phyloP scores from a whole-genome alignment of 768 basidiomycete species.

The Boletus subcaerulescens region DNA sequence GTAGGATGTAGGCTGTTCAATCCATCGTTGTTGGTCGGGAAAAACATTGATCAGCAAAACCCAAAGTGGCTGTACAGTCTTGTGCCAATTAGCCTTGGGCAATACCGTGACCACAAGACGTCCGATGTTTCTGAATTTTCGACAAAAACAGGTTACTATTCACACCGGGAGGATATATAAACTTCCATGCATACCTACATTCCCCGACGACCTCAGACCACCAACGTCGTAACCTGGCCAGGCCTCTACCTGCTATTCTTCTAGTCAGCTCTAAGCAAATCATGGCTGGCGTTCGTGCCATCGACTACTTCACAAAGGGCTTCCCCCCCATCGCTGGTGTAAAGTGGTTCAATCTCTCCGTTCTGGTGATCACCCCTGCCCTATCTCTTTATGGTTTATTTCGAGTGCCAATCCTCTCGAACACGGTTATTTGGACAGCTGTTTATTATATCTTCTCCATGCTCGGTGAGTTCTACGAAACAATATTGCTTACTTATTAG shows the following conservation, averaged over 20 bases:
- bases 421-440: slow-evolving; percentile 60
- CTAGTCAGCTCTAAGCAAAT: neutral
- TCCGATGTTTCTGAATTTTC: too few relatives aligned
- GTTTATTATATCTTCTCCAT: slow-evolving; percentile 86
- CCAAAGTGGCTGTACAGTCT: too few relatives aligned
- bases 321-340: slow-evolving; percentile 54
- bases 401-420: slow-evolving; percentile 39
- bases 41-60: too few relatives aligned
- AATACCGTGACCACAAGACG: too few relatives aligned
- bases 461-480: slow-evolving; percentile 50
- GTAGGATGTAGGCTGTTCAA: too few relatives aligned
- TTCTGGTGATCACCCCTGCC: slow-evolving; percentile 68
- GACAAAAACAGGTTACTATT: slow-evolving; percentile 9
- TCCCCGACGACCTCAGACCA: slow-evolving; percentile 12
- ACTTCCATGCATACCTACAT: slow-evolving; percentile 13
- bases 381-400: slow-evolving; percentile 69
- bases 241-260: neutral
- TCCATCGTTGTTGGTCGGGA: too few relatives aligned
- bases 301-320: slow-evolving; percentile 17
- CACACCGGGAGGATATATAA: slow-evolving; percentile 31
- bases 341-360: slow-evolving; percentile 74
- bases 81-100: too few relatives aligned
- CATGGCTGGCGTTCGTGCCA: slow-evolving; percentile 10
- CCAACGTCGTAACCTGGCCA: slow-evolving; percentile 4
- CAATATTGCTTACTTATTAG: slow-evolving; percentile 7